Percentiles rank a stretch among this genome's conserved stretches.
Conservation (phyloP, 1,284 basidiomycete genomes). For the Flammula alnicola region DNA sequence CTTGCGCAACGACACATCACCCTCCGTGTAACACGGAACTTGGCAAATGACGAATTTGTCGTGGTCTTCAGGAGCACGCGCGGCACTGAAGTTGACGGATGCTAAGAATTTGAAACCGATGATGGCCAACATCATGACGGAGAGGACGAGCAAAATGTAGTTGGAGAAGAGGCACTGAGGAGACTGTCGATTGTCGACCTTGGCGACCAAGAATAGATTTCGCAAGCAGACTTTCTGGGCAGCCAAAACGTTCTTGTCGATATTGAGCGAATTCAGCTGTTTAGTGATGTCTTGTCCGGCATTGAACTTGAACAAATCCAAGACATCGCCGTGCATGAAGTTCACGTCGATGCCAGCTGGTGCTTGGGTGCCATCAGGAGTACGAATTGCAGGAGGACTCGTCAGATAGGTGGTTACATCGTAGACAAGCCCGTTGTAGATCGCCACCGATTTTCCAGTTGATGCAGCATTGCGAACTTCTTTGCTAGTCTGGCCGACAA, state of each 20-base stretch:
- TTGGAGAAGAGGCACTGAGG: conserved; percentile 91
- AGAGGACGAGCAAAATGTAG: conserved; percentile 91
- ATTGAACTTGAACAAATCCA: conserved; percentile 84
- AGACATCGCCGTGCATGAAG: conserved; percentile 81
- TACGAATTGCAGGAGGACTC: conserved; percentile 56
- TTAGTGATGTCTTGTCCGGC: conserved; percentile 90
- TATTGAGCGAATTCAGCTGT: conserved; percentile 66
- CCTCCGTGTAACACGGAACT: conserved; percentile 98
- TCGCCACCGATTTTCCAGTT: conserved; percentile 71
- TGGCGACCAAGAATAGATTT: conserved; percentile 92
- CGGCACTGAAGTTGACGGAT: conserved; percentile 85
- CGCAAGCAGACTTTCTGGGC: conserved; percentile 89
- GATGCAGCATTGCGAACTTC: conserved; percentile 77
- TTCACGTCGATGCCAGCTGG: conserved; percentile 61
- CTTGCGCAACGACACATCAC: conserved; percentile 82
- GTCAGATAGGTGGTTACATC: conserved; percentile 86
- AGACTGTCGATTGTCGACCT: conserved; percentile 91
- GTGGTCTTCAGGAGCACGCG: conserved; percentile 91
- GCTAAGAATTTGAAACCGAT: conserved; percentile 99
- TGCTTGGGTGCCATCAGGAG: conserved; percentile 67
- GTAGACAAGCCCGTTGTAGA: conserved; percentile 88
- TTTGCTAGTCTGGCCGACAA: conserved; percentile 85
- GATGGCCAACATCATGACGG: conserved; percentile 92
- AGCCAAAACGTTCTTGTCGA: conserved; percentile 70
- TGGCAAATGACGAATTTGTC: conserved; percentile 99